Evolutionary conservation across 2,329 filamentous ascomycete species (phyloP).

Genomic region (Parastagonospora avenae): DNA sequence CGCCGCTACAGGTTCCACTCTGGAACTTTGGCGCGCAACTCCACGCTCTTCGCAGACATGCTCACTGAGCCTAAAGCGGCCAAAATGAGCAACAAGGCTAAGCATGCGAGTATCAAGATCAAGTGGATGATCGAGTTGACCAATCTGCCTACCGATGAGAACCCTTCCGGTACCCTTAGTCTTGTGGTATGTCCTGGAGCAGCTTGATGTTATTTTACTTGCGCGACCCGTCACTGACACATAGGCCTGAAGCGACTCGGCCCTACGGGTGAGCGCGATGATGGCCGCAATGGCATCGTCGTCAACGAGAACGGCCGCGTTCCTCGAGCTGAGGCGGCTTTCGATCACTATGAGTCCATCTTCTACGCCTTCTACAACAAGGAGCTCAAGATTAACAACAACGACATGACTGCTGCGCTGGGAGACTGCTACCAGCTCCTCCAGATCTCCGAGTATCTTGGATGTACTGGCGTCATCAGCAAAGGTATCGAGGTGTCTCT

Average conservation of each 20-base stretch:
- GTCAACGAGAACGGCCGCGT: slow-evolving; percentile 45
- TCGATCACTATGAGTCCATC: slow-evolving; percentile 50
- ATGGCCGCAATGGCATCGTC: slow-evolving; percentile 21
- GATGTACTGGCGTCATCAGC: slow-evolving; percentile 50
- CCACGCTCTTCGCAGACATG: slow-evolving; percentile 34
- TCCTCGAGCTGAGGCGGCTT: slow-evolving; percentile 29
- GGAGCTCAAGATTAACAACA: slow-evolving; percentile 48
- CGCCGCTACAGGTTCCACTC: slow-evolving; percentile 43
- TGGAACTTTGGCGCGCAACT: slow-evolving; percentile 40
- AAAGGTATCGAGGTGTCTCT: slow-evolving; percentile 56
- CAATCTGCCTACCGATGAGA: slow-evolving; percentile 19
- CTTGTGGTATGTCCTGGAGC: slow-evolving; percentile 31
- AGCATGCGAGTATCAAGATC: slow-evolving; percentile 27
- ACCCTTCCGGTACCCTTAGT: slow-evolving; percentile 28
- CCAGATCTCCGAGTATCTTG: slow-evolving; percentile 54
- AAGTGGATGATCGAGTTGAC: slow-evolving; percentile 44
- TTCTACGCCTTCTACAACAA: slow-evolving; percentile 55
- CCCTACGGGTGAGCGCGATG: slow-evolving; percentile 33
- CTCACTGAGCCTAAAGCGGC: slow-evolving; percentile 39
- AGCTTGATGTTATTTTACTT: background rate
- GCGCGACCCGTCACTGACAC: background rate
- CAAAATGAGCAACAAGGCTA: slow-evolving; percentile 30
- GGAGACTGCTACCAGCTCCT: slow-evolving; percentile 49
- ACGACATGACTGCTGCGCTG: slow-evolving; percentile 48
- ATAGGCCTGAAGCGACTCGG: slow-evolving; percentile 38